These are phyloP conservation scores for Echeveria elegans DNA, from an alignment of 164 flowering plant genomes.

Conservation along the genomic window DNA sequence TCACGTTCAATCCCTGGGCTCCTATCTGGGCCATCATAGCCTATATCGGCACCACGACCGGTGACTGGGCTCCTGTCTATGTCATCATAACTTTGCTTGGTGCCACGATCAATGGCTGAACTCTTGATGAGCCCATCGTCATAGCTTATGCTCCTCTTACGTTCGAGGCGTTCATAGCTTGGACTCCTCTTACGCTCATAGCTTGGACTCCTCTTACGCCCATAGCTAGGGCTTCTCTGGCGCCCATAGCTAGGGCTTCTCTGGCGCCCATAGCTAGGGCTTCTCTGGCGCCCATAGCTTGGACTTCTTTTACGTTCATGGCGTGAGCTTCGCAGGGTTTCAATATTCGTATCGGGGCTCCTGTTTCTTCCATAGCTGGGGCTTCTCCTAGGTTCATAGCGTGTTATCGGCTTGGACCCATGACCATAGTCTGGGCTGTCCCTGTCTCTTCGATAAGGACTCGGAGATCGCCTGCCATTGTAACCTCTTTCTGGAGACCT, in stretches of 20 bases:
- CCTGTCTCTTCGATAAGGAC: constrained; percentile 26
- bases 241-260: background rate
- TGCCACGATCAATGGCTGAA: background rate
- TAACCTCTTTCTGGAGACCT: constrained; percentile 60
- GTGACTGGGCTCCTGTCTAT: background rate
- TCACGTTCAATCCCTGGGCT: background rate
- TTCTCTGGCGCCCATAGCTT: background rate
- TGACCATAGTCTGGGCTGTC: constrained; percentile 50
- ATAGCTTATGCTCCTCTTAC: background rate
- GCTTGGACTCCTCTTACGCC: background rate
- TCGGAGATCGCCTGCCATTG: constrained; percentile 49
- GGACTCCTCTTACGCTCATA: background rate
- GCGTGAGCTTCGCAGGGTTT: background rate
- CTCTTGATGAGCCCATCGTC: background rate
- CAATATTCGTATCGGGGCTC: background rate
- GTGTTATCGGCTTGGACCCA: constrained; percentile 30
- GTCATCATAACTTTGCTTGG: background rate
- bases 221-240: background rate
- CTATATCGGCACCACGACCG: background rate
- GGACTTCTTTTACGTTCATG: background rate
- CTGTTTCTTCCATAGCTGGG: constrained; percentile 28
- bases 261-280: background rate
- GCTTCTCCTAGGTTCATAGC: constrained; percentile 25
- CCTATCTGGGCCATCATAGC: background rate
- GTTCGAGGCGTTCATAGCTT: background rate